Conservation (phyloP, 306 rosid genomes). For the Medicago arabica region DNA sequence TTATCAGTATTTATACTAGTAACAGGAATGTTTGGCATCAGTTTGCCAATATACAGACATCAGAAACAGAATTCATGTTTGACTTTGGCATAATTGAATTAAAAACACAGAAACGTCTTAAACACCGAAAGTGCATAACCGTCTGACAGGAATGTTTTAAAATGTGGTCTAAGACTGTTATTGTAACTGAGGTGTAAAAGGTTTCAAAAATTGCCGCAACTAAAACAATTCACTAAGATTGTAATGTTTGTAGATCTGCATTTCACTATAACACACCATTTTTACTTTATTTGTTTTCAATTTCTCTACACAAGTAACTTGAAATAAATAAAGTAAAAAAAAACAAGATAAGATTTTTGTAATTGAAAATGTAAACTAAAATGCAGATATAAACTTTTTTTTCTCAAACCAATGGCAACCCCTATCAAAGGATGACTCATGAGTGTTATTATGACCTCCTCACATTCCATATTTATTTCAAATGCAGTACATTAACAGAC, state of each 20-base stretch:
- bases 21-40: neutral
- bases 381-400: neutral
- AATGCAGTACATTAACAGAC: no score
- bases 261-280: neutral
- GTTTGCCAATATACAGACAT: neutral
- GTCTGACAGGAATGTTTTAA: neutral
- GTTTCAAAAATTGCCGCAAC: neutral
- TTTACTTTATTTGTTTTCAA: neutral
- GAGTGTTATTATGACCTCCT: no score
- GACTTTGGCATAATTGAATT: constrained; percentile 20
- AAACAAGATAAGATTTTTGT: neutral
- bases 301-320: neutral
- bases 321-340: neutral
- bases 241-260: neutral
- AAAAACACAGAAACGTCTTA: constrained; percentile 10
- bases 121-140: neutral
- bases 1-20: no score
- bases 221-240: neutral
- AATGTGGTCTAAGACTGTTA: neutral
- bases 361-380: neutral
- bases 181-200: neutral
- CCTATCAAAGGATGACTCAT: no score
- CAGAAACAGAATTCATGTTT: constrained; percentile 18
- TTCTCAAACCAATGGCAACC: no score
- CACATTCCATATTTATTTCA: no score